Base-by-base conservation (phyloP, 2,329 filamentous ascomycete species). In the Monilinia aucupariae region DNA sequence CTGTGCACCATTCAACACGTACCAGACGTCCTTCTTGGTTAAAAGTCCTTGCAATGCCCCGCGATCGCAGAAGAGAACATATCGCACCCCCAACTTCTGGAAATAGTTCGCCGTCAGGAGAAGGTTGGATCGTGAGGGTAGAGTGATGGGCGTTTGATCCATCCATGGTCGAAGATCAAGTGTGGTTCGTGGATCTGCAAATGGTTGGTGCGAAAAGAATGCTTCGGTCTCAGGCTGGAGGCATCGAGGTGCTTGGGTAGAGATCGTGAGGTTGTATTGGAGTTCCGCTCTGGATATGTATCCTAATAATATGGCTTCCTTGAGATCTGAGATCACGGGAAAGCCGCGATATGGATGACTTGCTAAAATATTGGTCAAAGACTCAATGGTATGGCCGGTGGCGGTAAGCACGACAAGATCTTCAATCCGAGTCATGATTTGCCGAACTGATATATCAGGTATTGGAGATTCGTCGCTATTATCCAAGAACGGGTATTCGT, bases 11-110 rank as follows among this genome's bases (percentile, higher is more conserved):
- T 96, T 91, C 52, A 97, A 80, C 47, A 97, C 86, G 75, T 91
- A 92, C 90, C 92, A 97, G 41, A 96, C 87, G 76, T 99, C 94
- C 79, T 99, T 99, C 80, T 97, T 97, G 25, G 94, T 99, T 69
- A 97, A 78, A 54, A 99, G 76, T 0, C 94, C 94, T 74, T 91
- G 87, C 47, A 99, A 77, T 56, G 85, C 84, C 25, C 94, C 94
- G 55, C 87, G 84, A 68, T 97, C 90, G 47, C 85, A 86, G 74
- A 97, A 96, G 3, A 97, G 78, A 6, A 99, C 85, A 77, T 97
- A 97, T 58, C 93, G 84, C 66, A 99, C 78, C 25, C 94, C 94
- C 10, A 99, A 84, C 74, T 93, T 93, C 78, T 96, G 92, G 76
- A 99, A 97, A 82, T 99, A 96, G 63, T 84, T 87, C 30, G 96